These are phyloP conservation scores for Penicillium glabrum DNA, from an alignment of 2,329 filamentous ascomycete genomes.

Conservation along the genomic window DNA sequence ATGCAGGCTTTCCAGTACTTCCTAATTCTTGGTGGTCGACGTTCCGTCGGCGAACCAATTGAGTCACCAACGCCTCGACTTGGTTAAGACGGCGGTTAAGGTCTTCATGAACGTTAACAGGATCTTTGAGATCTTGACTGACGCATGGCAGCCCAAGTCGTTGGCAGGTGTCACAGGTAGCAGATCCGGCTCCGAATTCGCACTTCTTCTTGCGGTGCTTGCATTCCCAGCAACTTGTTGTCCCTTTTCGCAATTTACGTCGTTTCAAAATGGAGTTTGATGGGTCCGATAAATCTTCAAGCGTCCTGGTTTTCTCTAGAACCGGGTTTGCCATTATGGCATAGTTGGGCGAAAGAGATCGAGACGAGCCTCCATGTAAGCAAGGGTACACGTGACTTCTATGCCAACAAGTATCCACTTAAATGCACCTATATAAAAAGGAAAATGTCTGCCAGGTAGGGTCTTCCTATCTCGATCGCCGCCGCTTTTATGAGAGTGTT, in stretches of 20 bases:
- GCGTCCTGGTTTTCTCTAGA: not conserved
- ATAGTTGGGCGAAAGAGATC: not conserved
- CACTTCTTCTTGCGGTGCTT: conserved; percentile 57
- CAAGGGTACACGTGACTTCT: not conserved
- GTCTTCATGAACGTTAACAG: not conserved
- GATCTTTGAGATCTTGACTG: conserved; percentile 18
- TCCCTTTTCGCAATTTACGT: conserved; percentile 56
- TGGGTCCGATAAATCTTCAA: not conserved
- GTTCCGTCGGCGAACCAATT: conserved; percentile 1
- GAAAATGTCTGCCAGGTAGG: too few relatives aligned
- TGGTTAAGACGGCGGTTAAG: conserved; percentile 4
- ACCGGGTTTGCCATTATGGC: not conserved
- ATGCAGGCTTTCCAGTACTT: not conserved
- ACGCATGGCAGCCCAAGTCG: conserved; percentile 39
- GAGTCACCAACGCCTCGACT: conserved; percentile 9
- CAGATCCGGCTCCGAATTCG: conserved; percentile 41
- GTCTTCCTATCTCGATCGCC: too few relatives aligned
- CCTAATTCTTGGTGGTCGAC: not conserved
- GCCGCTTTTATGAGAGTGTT: too few relatives aligned
- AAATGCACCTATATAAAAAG: too few relatives aligned
- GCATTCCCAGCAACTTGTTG: conserved; percentile 60
- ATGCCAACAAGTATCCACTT: too few relatives aligned
- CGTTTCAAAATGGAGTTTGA: conserved; percentile 26
- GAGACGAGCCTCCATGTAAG: not conserved
- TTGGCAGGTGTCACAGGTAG: conserved; percentile 49